Evolutionary conservation across 2,329 filamentous ascomycete genomes (phyloP).

Genomic region (Mycocentrospora acerina): DNA sequence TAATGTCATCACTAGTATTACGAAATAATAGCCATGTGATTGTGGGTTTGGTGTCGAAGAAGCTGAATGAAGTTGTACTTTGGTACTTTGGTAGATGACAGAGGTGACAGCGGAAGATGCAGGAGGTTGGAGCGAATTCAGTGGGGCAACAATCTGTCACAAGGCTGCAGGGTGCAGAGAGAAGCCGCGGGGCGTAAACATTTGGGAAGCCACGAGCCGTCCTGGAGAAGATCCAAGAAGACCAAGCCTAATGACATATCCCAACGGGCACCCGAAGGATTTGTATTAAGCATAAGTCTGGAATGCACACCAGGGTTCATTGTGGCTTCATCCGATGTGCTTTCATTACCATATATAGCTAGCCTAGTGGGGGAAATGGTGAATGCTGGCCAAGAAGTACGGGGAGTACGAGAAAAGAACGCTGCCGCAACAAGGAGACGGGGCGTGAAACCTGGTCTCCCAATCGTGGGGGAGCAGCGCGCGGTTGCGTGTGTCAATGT

Average conservation of each 20-base stretch:
- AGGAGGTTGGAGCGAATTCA: not conserved
- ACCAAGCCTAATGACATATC: not conserved
- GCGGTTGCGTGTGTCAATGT: too few relatives aligned
- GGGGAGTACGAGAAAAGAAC: not conserved
- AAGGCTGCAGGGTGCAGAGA: constrained; percentile 5
- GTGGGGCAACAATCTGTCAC: not conserved
- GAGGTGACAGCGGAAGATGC: not conserved
- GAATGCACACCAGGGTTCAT: not conserved
- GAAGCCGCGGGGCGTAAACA: constrained; percentile 3
- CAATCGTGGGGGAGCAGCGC: too few relatives aligned
- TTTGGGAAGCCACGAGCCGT: not conserved
- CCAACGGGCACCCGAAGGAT: not conserved
- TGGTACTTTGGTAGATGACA: not conserved
- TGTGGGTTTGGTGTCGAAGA: not conserved
- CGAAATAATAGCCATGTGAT: not conserved
- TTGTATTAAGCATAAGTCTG: not conserved
- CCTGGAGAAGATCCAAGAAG: not conserved
- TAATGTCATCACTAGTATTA: not conserved
- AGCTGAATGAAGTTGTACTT: not conserved
- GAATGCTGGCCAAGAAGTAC: too few relatives aligned
- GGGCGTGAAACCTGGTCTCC: too few relatives aligned
- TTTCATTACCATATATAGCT: not conserved
- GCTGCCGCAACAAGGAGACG: not conserved
- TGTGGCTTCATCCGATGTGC: not conserved
- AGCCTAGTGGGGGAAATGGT: not conserved